A percentile compares a stretch with the other conserved stretches of the same genome.
Conservation (phyloP, 345 rosid species). For the Camelina laxa region DNA sequence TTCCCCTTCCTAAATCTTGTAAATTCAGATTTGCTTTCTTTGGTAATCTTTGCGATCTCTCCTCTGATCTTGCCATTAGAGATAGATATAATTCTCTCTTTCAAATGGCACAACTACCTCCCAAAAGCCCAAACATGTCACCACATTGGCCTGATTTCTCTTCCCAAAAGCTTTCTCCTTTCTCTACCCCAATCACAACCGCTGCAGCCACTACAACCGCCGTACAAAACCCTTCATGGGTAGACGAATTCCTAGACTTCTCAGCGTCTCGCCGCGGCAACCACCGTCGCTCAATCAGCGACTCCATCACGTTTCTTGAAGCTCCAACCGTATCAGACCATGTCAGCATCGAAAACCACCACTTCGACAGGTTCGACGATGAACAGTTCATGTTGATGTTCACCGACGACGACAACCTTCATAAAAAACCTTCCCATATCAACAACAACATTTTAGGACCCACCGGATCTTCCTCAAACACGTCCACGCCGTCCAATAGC, state of each 20-base stretch:
- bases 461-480: slow-evolving; percentile 59
- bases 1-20: slow-evolving; percentile 14
- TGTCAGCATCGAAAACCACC: slow-evolving; percentile 20
- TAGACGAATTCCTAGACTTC: slow-evolving; percentile 89
- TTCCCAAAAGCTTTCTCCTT: slow-evolving; percentile 48
- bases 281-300: slow-evolving; percentile 85
- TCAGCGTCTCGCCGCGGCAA: slow-evolving; percentile 61
- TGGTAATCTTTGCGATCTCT: neutral
- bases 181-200: slow-evolving; percentile 25
- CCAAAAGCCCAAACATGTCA: slow-evolving; percentile 81
- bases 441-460: slow-evolving; percentile 49
- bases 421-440: slow-evolving; percentile 4
- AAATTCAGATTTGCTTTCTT: neutral
- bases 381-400: slow-evolving; percentile 90
- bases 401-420: slow-evolving; percentile 51
- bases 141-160: slow-evolving; percentile 74
- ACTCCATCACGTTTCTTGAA: slow-evolving; percentile 72
- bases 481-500: slow-evolving; percentile 78
- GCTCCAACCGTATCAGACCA: slow-evolving; percentile 34
- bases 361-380: slow-evolving; percentile 72
- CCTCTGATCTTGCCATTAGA: neutral
- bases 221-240: slow-evolving; percentile 67
- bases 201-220: slow-evolving; percentile 9
- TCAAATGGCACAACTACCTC: slow-evolving; percentile 92
- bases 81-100: neutral